Conservation (phyloP, 2,329 filamentous ascomycete species). For the Dactylonectria estremocensis region DNA sequence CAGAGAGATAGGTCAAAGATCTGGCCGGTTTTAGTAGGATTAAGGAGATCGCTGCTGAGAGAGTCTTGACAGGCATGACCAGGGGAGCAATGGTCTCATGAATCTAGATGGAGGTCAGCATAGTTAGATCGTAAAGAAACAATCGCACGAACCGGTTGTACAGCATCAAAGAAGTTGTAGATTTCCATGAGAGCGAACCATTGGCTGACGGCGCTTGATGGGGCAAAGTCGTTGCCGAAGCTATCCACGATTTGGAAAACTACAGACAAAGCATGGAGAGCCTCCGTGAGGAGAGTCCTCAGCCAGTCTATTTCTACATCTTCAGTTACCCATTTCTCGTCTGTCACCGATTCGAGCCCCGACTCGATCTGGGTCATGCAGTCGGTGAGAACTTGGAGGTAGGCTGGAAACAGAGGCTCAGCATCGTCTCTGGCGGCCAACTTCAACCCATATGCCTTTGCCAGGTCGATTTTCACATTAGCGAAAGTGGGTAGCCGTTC, state of each 20-base stretch:
- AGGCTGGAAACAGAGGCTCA: slow-evolving; percentile 64
- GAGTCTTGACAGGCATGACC: slow-evolving; percentile 76
- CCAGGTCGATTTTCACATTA: slow-evolving; percentile 46
- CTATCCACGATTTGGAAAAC: slow-evolving; percentile 80
- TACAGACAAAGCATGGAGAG: slow-evolving; percentile 81
- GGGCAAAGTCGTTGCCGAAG: slow-evolving; percentile 67
- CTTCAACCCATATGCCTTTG: slow-evolving; percentile 51
- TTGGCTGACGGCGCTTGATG: slow-evolving; percentile 71
- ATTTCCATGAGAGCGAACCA: slow-evolving; percentile 84
- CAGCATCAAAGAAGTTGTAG: slow-evolving; percentile 78
- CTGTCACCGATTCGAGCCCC: slow-evolving; percentile 66
- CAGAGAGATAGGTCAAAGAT: slow-evolving; percentile 62
- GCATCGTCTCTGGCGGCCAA: slow-evolving; percentile 54
- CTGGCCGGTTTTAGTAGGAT: slow-evolving; percentile 77
- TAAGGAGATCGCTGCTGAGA: slow-evolving; percentile 80
- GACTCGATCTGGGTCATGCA: slow-evolving; percentile 66
- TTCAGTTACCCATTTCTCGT: slow-evolving; percentile 66
- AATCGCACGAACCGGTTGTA: slow-evolving; percentile 59
- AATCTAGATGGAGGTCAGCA: slow-evolving; percentile 49
- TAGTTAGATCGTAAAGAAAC: background rate
- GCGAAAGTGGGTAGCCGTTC: slow-evolving; percentile 55
- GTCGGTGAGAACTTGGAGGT: slow-evolving; percentile 62
- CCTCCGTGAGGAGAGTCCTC: slow-evolving; percentile 76
- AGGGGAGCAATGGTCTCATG: slow-evolving; percentile 64
- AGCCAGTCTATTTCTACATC: slow-evolving; percentile 73